Evolutionary conservation across 305 asterid genomes (phyloP).

Genomic region (Stenogyne calaminthoides): DNA sequence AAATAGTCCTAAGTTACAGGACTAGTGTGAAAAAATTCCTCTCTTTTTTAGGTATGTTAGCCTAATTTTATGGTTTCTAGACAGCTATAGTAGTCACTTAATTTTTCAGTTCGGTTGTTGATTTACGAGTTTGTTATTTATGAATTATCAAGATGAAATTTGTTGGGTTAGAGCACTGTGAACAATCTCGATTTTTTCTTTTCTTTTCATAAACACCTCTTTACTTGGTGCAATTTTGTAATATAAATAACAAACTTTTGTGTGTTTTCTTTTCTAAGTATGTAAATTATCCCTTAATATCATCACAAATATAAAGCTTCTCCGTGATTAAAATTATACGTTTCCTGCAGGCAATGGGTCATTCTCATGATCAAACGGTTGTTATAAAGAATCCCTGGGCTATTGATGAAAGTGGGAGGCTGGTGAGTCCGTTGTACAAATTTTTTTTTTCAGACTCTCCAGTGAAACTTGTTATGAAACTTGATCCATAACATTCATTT

Average conservation of each 20-base stretch:
- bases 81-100: no score
- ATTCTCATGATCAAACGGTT: slow-evolving; percentile 72
- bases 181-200: no score
- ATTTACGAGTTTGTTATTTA: no score
- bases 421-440: slow-evolving; percentile 45
- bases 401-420: slow-evolving; percentile 76
- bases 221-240: background rate
- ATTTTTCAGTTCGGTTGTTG: no score
- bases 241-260: background rate
- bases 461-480: no score
- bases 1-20: background rate
- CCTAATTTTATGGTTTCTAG: no score
- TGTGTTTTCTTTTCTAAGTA: background rate
- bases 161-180: background rate
- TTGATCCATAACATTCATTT: no score
- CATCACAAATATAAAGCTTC: background rate
- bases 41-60: no score
- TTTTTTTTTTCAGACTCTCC: no score
- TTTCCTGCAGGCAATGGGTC: slow-evolving; percentile 51
- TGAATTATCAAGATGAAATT: no score
- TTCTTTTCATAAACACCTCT: background rate
- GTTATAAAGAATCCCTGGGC: slow-evolving; percentile 86
- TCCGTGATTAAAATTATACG: background rate
- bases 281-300: background rate
- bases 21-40: no score